phyloP scores from a whole-genome alignment of 2,329 filamentous ascomycete genomes.

The Xylariaceae sp. region DNA sequence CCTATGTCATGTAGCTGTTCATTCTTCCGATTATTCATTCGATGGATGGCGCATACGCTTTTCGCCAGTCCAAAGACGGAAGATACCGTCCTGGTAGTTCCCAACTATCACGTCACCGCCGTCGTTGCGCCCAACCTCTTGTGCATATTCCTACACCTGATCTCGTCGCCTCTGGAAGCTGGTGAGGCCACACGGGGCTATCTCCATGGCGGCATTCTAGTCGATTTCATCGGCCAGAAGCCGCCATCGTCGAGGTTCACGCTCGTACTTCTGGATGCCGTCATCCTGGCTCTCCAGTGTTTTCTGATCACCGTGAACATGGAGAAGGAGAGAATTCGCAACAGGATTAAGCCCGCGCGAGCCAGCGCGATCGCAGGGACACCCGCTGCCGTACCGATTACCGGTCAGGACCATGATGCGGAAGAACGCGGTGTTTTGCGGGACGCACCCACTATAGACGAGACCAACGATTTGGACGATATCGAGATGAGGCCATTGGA shows the following conservation, averaged over 20 bases:
- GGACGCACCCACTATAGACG: conserved; percentile 32
- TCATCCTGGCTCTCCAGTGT: conserved; percentile 54
- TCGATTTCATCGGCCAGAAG: conserved; percentile 64
- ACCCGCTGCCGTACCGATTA: conserved; percentile 18
- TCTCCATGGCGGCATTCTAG: conserved; percentile 60
- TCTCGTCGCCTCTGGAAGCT: conserved; percentile 50
- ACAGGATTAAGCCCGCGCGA: conserved; percentile 37
- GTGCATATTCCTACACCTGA: conserved; percentile 55
- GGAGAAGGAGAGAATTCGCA: conserved; percentile 52
- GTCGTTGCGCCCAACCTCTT: conserved; percentile 54
- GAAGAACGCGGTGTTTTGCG: conserved; percentile 50
- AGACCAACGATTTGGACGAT: conserved; percentile 34
- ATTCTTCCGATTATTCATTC: conserved; percentile 56
- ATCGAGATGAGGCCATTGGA: conserved; percentile 41
- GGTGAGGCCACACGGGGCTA: conserved; percentile 59
- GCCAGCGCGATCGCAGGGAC: conserved; percentile 18
- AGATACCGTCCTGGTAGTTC: conserved; percentile 48
- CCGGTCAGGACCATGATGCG: conserved; percentile 47
- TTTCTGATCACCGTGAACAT: conserved; percentile 59
- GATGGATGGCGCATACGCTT: conserved; percentile 54
- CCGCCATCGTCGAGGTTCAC: conserved; percentile 53
- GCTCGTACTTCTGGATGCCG: conserved; percentile 50
- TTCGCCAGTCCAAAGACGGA: conserved; percentile 60
- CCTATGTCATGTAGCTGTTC: conserved; percentile 47
- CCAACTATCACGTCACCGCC: conserved; percentile 53